Evolutionary conservation across 345 rosid species (phyloP).

Genomic region (Ceriops tagal): DNA sequence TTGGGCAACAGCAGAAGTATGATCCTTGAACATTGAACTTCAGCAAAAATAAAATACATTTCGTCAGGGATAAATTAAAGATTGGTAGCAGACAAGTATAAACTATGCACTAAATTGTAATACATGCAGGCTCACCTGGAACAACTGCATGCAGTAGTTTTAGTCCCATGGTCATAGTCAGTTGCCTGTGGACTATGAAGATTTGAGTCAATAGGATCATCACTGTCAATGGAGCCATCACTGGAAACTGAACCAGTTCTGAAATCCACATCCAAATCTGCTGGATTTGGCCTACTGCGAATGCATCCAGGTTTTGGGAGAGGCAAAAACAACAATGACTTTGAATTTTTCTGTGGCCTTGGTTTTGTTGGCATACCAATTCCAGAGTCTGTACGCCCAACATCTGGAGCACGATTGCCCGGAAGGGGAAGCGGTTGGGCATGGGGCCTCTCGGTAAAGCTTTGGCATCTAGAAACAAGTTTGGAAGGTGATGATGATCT

Average conservation of each 20-base stretch:
- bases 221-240: conserved; percentile 60
- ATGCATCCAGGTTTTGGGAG: conserved; percentile 57
- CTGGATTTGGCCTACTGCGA: conserved; percentile 40
- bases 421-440: conserved; percentile 92
- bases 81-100: not conserved
- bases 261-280: conserved; percentile 53
- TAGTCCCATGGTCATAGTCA: conserved; percentile 65
- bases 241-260: conserved; percentile 64
- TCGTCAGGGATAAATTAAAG: conserved; percentile 10
- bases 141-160: conserved; percentile 52
- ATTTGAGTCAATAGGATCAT: conserved; percentile 56
- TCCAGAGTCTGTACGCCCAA: conserved; percentile 48
- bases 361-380: conserved; percentile 43
- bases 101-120: not conserved
- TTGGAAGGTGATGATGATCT: conserved; percentile 72
- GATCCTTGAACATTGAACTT: conserved; percentile 56
- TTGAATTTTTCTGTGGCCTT: conserved; percentile 40
- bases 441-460: conserved; percentile 65
- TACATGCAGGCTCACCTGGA: conserved; percentile 46
- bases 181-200: conserved; percentile 64
- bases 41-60: conserved; percentile 15
- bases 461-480: conserved; percentile 72
- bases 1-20: conserved; percentile 29
- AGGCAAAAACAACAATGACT: conserved; percentile 51
- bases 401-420: conserved; percentile 31